Base-by-base conservation (phyloP, 768 basidiomycete species). In the Hygrocybe punicea region DNA sequence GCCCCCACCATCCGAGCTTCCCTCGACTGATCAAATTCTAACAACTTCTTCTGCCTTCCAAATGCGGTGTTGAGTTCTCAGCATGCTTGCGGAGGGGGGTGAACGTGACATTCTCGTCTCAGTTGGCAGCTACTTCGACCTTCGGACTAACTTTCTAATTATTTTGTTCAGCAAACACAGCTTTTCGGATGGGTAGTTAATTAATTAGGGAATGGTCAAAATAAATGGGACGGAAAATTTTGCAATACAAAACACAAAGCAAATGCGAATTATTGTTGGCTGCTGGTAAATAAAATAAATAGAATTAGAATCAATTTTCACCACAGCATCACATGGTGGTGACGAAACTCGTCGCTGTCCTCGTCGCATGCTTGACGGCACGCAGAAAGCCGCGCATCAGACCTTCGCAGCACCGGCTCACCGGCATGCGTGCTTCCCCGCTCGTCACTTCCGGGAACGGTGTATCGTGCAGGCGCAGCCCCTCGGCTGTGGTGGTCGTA, bases 331-430 rank as follows among this genome's bases (percentile, higher is more conserved):
- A 33, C 48, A 39, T 39, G 25, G 14, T 37, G 46, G 33, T 69
- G 51, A 39, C 45, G 66, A 54, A 76, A 73, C 54, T 58, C 68
- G 60, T 78, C 78, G 45, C 73, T 73, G 57, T 77, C 77, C 51
- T 67, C 67, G 40, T 69, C 62, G 2, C 45, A 56, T 35, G 65
- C 63, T 33, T 65, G 69, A 37, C 66, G 69, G 58, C 62, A 67
- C 11, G 64, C 60, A 37, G 69, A 65, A 42, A 65, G 48, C 8
- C 60, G 37, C 24, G 67, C 69, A 48, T 64, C 53, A n/a, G 29
- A 29, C 29, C 60, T 65, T 33, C 62, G 61, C 55, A 64, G 54
- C 45, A 36, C n/a, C 4, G 65, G 60, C 25, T 61, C 57, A 9
- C 47, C 58, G 23, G 53, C 51, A 23, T 48, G 56, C 44, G 46